A percentile compares a stretch with the other conserved stretches of the same genome.
phyloP scores from a whole-genome alignment of 208 protist genomes.

The Trypanosoma lewisi region DNA sequence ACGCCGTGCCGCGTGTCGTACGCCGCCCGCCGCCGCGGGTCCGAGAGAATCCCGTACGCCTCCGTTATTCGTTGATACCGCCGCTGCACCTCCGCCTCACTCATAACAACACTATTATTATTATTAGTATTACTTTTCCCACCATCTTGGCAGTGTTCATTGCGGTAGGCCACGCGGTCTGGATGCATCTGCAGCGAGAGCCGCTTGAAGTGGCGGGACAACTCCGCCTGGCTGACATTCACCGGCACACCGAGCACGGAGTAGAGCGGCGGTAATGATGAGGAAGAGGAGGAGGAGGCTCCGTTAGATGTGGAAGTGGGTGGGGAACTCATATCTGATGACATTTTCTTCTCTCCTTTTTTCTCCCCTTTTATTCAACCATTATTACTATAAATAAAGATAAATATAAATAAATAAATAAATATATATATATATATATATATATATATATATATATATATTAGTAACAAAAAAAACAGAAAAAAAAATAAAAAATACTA shows the following conservation, averaged over 20 bases:
- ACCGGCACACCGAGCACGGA: slow-evolving; percentile 61
- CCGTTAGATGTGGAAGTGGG: not conserved
- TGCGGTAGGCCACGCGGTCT: slow-evolving; percentile 67
- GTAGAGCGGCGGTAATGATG: slow-evolving; percentile 44
- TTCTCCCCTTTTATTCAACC: too few species aligned
- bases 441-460: too few species aligned
- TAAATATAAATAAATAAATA: too few species aligned
- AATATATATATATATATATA: too few species aligned
- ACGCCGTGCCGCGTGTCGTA: slow-evolving; percentile 77
- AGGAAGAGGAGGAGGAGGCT: too few species aligned
- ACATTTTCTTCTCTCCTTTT: not conserved
- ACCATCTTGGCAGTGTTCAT: too few species aligned
- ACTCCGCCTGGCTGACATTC: slow-evolving; percentile 43
- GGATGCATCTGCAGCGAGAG: slow-evolving; percentile 77
- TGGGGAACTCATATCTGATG: not conserved
- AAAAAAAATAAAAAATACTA: too few species aligned
- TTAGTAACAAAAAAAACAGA: too few species aligned
- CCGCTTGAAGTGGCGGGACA: slow-evolving; percentile 56
- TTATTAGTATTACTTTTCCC: too few species aligned
- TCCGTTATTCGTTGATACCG: slow-evolving; percentile 70
- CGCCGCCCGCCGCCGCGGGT: slow-evolving; percentile 48
- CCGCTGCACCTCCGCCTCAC: slow-evolving; percentile 31
- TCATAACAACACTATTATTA: not conserved
- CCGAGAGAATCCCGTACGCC: slow-evolving; percentile 72
- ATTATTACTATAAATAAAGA: too few species aligned